A percentile compares a stretch with the other conserved stretches of the same genome.
phyloP scores from a whole-genome alignment of 352 stramenopile genomes.

The Phytophthora pisi region DNA sequence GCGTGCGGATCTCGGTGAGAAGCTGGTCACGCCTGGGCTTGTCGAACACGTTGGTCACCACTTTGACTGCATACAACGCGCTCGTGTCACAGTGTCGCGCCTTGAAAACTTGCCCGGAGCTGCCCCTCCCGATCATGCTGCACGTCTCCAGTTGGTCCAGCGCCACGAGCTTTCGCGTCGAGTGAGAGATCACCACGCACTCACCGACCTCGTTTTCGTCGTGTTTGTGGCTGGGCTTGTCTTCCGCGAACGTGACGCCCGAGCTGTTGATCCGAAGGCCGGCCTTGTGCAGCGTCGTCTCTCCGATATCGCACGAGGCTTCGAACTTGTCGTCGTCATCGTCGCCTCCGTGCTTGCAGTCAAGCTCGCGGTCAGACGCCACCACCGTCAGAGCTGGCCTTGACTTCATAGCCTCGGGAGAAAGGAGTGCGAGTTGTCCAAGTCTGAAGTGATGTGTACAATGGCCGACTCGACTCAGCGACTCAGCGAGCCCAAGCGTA shows the following conservation, averaged over 20 bases:
- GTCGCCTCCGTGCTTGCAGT: conserved; percentile 28
- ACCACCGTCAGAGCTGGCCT: conserved; percentile 27
- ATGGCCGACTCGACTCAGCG: neutral
- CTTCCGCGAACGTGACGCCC: conserved; percentile 57
- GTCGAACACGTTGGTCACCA: conserved; percentile 82
- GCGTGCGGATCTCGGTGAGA: conserved; percentile 77
- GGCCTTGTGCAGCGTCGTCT: conserved; percentile 75
- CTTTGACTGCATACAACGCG: conserved; percentile 66
- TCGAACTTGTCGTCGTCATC: conserved; percentile 57
- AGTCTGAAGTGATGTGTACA: conserved; percentile 3
- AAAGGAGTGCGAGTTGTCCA: neutral
- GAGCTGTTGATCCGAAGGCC: conserved; percentile 67
- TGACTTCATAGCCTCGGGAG: conserved; percentile 13
- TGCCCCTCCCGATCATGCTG: conserved; percentile 62
- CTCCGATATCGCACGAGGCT: conserved; percentile 72
- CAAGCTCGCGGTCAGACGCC: conserved; percentile 19
- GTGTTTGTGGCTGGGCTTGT: conserved; percentile 21
- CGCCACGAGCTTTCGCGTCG: conserved; percentile 38
- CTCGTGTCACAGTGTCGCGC: conserved; percentile 45
- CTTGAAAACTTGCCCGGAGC: conserved; percentile 70
- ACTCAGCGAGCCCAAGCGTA: neutral
- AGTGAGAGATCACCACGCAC: conserved; percentile 5
- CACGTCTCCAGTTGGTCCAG: conserved; percentile 61
- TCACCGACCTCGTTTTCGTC: conserved; percentile 28
- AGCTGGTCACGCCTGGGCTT: conserved; percentile 77